These are phyloP conservation scores for Plasmodium sp. DNA, from an alignment of 169 alveolate genomes.

Conservation along the genomic window DNA sequence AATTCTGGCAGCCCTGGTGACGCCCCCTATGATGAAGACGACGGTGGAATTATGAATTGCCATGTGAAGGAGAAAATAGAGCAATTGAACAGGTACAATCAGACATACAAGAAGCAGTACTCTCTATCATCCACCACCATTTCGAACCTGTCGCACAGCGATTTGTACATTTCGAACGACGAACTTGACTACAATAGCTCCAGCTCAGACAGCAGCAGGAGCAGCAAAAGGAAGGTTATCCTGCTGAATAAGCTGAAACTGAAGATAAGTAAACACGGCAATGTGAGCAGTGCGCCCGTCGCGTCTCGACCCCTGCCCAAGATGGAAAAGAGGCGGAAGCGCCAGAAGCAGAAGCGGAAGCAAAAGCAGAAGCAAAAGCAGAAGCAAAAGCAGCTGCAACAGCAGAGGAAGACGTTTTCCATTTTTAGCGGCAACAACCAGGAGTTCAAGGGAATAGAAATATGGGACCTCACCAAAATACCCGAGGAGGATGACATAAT, in stretches of 20 bases:
- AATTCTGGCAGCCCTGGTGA: not conserved
- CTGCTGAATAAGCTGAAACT: slow-evolving; percentile 17
- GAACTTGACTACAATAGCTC: not conserved
- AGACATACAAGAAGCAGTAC: not conserved
- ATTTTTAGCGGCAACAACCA: not conserved
- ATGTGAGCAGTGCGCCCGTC: not conserved
- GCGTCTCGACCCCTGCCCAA: not conserved
- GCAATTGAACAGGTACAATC: not conserved
- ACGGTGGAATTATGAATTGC: not conserved
- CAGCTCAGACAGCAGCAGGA: slow-evolving; percentile 11
- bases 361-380: not conserved
- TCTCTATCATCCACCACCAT: slow-evolving; percentile 37
- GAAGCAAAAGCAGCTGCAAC: not conserved
- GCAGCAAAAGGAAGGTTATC: not conserved
- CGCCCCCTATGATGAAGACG: not conserved
- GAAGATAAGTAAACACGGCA: not conserved
- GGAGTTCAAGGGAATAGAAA: not conserved
- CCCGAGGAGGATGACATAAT: not conserved
- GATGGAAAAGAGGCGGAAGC: not conserved
- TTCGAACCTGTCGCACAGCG: slow-evolving; percentile 39
- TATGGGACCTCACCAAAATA: not conserved
- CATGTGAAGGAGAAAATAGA: not conserved
- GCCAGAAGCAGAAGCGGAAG: not conserved
- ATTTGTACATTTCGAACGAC: slow-evolving; percentile 38
- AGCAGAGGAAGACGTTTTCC: not conserved